Evolutionary conservation across 257 asterid species (phyloP).

Genomic region (Buddleja alternifolia): DNA sequence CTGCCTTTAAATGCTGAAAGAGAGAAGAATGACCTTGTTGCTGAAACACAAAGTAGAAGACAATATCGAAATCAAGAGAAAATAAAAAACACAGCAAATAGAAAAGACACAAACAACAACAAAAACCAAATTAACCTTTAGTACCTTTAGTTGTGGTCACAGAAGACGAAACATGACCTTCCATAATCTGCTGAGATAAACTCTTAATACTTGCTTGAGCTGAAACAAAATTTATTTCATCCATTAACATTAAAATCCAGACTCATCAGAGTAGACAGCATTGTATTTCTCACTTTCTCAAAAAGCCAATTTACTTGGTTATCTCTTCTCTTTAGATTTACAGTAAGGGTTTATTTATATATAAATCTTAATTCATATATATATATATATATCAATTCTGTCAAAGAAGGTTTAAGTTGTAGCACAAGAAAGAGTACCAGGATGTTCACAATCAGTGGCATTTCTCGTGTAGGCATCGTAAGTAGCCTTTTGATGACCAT

Average conservation of each 20-base stretch:
- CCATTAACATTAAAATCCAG: neutral
- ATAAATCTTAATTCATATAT: no score
- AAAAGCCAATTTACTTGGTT: neutral
- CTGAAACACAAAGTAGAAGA: conserved; percentile 48
- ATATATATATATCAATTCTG: neutral
- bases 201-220: conserved; percentile 48
- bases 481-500: conserved; percentile 40
- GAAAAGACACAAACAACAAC: neutral
- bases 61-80: conserved; percentile 13
- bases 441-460: conserved; percentile 30
- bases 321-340: conserved; percentile 9
- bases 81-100: neutral
- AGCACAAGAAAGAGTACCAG: conserved; percentile 38
- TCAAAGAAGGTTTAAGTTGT: neutral
- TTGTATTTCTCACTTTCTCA: neutral
- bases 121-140: conserved; percentile 42
- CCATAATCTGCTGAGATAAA: conserved; percentile 51
- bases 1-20: conserved; percentile 77
- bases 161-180: conserved; percentile 50
- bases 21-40: conserved; percentile 72
- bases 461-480: conserved; percentile 33
- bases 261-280: neutral
- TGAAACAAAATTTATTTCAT: conserved; percentile 31
- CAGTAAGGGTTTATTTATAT: neutral
- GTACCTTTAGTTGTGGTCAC: conserved; percentile 48